Percentiles rank a stretch among this genome's conserved stretches.
phyloP scores from a whole-genome alignment of 805 yeast species.

The Wickerhamomyces ciferrii region DNA sequence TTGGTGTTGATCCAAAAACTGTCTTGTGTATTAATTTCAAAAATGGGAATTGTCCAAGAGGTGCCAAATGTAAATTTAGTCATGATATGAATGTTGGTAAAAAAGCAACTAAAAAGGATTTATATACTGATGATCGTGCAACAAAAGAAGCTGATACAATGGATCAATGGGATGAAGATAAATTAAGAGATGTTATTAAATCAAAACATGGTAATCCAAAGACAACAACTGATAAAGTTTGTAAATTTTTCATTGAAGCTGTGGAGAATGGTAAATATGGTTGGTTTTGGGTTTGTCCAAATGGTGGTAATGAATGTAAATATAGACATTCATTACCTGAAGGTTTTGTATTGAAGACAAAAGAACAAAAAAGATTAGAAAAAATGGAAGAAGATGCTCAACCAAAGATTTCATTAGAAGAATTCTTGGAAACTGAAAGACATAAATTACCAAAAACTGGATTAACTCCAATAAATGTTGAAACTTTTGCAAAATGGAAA shows the following conservation, averaged over 20 bases:
- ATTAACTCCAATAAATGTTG: slow-evolving; percentile 83
- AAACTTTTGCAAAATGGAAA: slow-evolving; percentile 82
- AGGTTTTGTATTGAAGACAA: slow-evolving; percentile 94
- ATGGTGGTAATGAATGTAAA: slow-evolving; percentile 88
- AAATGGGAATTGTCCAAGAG: slow-evolving; percentile 79
- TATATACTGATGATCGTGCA: slow-evolving; percentile 81
- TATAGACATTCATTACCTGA: slow-evolving; percentile 95
- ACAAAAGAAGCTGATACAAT: slow-evolving; percentile 76
- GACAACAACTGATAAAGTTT: slow-evolving; percentile 91
- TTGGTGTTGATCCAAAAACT: slow-evolving; percentile 96
- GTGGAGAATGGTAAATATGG: slow-evolving; percentile 97
- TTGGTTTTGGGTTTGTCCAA: slow-evolving; percentile 99
- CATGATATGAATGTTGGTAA: slow-evolving; percentile 86
- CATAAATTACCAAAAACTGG: slow-evolving; percentile 65
- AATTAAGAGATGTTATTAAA: slow-evolving; percentile 75
- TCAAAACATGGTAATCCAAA: slow-evolving; percentile 94
- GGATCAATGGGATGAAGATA: slow-evolving; percentile 97
- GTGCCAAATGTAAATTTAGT: slow-evolving; percentile 81
- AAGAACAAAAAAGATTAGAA: slow-evolving; percentile 90
- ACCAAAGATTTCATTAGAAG: slow-evolving; percentile 92
- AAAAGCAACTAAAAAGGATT: slow-evolving; percentile 84
- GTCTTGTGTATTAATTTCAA: slow-evolving; percentile 88
- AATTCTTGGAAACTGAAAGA: slow-evolving; percentile 92
- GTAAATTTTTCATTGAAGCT: slow-evolving; percentile 92
- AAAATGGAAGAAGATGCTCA: slow-evolving; percentile 76